phyloP scores from a whole-genome alignment of 208 protist species.

The Polymyxa betae region DNA sequence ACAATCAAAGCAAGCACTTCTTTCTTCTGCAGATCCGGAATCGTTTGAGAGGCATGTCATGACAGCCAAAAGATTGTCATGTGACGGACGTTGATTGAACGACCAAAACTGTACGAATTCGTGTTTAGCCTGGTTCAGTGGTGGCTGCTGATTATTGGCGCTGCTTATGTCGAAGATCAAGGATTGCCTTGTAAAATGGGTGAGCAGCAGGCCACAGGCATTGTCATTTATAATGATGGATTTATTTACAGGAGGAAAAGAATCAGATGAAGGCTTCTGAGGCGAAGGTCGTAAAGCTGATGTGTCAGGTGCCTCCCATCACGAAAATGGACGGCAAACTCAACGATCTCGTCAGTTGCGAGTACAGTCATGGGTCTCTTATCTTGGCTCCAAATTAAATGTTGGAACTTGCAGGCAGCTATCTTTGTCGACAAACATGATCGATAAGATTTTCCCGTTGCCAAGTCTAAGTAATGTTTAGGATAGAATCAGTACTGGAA shows the following conservation, averaged over 20 bases:
- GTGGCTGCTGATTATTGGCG: too few relatives aligned
- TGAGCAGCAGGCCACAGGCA: background rate
- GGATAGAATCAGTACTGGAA: background rate
- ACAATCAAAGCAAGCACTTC: too few relatives aligned
- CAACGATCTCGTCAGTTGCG: constrained; percentile 59
- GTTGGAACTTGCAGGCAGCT: constrained; percentile 21
- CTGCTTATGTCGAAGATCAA: constrained; percentile 40
- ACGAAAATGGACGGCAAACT: constrained; percentile 62
- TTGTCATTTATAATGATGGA: background rate
- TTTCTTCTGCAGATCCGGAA: too few relatives aligned
- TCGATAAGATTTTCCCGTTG: constrained; percentile 56
- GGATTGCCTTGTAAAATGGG: constrained; percentile 43
- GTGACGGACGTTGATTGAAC: too few relatives aligned
- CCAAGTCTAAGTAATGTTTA: constrained; percentile 52
- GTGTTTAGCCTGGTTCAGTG: too few relatives aligned
- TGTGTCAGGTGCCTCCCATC: constrained; percentile 56
- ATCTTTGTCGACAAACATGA: constrained; percentile 53
- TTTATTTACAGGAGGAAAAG: background rate
- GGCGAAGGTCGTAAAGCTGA: constrained; percentile 57
- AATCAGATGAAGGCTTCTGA: background rate
- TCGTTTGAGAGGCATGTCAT: too few relatives aligned
- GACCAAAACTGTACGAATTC: too few relatives aligned
- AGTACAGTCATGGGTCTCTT: background rate
- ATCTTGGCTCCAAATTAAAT: too few relatives aligned
- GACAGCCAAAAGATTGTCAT: too few relatives aligned